Evolutionary conservation across 345 rosid species (phyloP).

Genomic region (Isatis tinctoria): DNA sequence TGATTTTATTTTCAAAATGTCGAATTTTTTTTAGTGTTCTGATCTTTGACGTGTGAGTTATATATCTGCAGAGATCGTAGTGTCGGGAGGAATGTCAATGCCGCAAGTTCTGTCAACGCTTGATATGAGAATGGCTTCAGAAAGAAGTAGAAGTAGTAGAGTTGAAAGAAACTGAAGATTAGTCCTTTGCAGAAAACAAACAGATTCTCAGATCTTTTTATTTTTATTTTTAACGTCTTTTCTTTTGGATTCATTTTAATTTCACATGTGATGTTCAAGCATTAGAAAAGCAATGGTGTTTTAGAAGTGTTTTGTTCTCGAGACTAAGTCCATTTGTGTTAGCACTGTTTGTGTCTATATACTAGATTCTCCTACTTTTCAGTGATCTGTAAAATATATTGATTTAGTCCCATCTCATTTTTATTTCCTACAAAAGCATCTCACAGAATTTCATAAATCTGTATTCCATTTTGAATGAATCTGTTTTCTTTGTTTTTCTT

Average conservation of each 20-base stretch:
- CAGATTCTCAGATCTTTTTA: background rate
- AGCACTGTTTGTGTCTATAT: constrained; percentile 3
- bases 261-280: constrained; percentile 14
- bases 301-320: background rate
- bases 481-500: no score
- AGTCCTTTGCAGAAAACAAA: constrained; percentile 14
- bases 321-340: background rate
- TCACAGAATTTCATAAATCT: background rate
- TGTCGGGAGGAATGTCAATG: constrained; percentile 98
- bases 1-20: background rate
- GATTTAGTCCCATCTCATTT: background rate
- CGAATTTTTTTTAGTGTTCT: background rate
- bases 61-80: constrained; percentile 71
- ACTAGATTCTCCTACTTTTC: background rate
- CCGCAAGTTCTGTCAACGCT: constrained; percentile 80
- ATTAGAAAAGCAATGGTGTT: constrained; percentile 13
- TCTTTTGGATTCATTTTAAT: constrained; percentile 16
- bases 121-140: constrained; percentile 41
- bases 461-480: background rate
- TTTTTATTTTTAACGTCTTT: background rate
- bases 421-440: background rate
- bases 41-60: constrained; percentile 13
- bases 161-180: constrained; percentile 48
- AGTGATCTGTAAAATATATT: constrained; percentile 14
- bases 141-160: constrained; percentile 60